Evolutionary conservation across 768 basidiomycete species (phyloP), one percentile per base, ranked within the genome.

Genomic region (Cantharellus anzutake): DNA sequence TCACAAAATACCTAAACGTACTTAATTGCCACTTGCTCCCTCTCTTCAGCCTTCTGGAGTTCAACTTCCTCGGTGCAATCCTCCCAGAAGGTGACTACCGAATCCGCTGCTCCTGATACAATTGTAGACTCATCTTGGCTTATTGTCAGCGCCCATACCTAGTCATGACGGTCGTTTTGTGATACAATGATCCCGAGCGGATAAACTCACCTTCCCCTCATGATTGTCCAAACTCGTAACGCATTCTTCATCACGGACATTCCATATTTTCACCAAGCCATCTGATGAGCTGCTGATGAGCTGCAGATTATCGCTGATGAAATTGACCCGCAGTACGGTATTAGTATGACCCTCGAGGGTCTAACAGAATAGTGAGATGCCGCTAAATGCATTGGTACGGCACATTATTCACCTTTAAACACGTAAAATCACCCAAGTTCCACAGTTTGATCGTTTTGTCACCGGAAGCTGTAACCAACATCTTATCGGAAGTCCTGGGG

Each of bases 261-360:
- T 90, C 96, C 96, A 99, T 37, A 99, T 63, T 72, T 98, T 99
- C 62, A 98, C 86, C 50, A 99, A 72, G 41, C 96, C 96, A 69
- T 99, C 96, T 14, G 92, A 90, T 5, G 86, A 90, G 14, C 88
- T 75, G 61, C 88, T 94, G 53, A 91, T 84, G 44, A 99, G 73
- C 71, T 96, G 92, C 76, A 79, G 76, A 16, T 85, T 93, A 51
- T 73, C 68, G 65, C 85, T 86, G 51, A 97, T 67, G 69, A 96
- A 98, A 66, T 92, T 90, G 39, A 98, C 88, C 57, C 93, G 75
- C 58, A 99, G 71, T 40, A 99, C 91, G 7, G 96, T 96, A 70
- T 97, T 98, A 4, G 91, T 90, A 70, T 99, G 96, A 0, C 96
- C 96, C 72, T 99, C 96, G 66, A 98, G 92, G 29, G 96, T 98